Conservation (phyloP, 1,139 yeast genomes). For the Geotrichum candidum region DNA sequence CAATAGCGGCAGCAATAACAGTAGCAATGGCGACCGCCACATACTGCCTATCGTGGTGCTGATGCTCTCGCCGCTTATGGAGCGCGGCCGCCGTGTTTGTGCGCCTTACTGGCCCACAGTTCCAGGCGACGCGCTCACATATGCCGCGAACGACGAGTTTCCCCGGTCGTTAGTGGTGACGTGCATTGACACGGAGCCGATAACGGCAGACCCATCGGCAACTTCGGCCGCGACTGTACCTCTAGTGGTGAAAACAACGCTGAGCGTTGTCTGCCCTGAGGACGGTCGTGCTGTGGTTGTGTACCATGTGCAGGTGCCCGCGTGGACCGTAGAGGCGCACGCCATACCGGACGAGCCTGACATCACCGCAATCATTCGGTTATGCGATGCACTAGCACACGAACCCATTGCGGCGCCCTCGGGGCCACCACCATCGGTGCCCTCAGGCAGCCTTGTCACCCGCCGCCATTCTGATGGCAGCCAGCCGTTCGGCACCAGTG, state of each 20-base stretch:
- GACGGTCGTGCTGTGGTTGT: conserved; percentile 29
- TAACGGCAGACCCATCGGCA: background rate
- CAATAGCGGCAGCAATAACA: conserved; percentile 26
- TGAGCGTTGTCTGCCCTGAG: conserved; percentile 6
- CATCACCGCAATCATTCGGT: background rate
- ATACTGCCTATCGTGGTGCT: conserved; percentile 44
- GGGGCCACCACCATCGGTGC: background rate
- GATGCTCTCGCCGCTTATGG: conserved; percentile 81
- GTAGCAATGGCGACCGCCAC: conserved; percentile 33
- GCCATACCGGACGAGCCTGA: background rate
- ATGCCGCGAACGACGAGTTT: conserved; percentile 16
- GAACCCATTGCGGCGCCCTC: background rate
- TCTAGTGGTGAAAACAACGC: background rate
- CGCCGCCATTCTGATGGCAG: conserved; percentile 8
- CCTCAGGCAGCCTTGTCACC: conserved; percentile 1
- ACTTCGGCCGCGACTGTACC: background rate
- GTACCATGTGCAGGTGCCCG: conserved; percentile 47
- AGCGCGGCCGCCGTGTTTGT: conserved; percentile 59
- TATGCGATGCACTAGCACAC: background rate
- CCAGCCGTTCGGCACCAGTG: conserved; percentile 43
- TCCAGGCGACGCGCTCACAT: conserved; percentile 13
- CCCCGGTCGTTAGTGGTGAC: conserved; percentile 17
- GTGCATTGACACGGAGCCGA: conserved; percentile 5
- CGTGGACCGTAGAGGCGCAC: conserved; percentile 44
- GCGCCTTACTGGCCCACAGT: conserved; percentile 63